Evolutionary conservation across 305 asterid genomes (phyloP).

Genomic region (Solanum hybrid): DNA sequence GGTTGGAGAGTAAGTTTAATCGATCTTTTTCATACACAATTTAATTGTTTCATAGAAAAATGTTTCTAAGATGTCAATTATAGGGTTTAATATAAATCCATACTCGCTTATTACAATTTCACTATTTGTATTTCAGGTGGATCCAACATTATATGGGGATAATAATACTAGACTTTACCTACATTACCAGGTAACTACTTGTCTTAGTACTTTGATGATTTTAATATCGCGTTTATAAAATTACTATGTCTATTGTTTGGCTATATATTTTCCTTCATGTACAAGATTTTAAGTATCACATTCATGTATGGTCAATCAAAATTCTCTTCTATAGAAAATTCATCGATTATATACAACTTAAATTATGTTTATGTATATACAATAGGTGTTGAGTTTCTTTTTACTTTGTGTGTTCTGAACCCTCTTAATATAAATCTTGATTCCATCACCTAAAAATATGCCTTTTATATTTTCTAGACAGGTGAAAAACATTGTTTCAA

Average conservation of each 20-base stretch:
- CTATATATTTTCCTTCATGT: neutral
- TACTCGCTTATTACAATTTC: neutral
- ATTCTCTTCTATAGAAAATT: too few species aligned
- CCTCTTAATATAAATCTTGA: neutral
- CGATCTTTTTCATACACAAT: neutral
- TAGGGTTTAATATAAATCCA: neutral
- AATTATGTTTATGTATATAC: neutral
- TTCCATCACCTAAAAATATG: neutral
- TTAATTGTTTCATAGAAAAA: neutral
- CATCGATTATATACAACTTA: too few species aligned
- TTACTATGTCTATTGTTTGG: too few species aligned
- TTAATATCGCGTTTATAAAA: neutral
- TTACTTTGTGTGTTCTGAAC: neutral
- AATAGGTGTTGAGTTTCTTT: too few species aligned
- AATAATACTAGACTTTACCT: neutral
- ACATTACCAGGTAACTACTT: neutral
- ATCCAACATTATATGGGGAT: neutral
- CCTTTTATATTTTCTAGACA: neutral
- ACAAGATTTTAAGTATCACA: neutral
- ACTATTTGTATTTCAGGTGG: neutral
- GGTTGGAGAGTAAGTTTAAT: slow-evolving; percentile 5
- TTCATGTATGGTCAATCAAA: neutral
- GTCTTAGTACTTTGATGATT: neutral
- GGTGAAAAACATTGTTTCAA: neutral
- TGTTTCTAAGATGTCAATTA: neutral